Conservation (phyloP, 2,329 filamentous ascomycete genomes). For the Camptophora hylomeconis region DNA sequence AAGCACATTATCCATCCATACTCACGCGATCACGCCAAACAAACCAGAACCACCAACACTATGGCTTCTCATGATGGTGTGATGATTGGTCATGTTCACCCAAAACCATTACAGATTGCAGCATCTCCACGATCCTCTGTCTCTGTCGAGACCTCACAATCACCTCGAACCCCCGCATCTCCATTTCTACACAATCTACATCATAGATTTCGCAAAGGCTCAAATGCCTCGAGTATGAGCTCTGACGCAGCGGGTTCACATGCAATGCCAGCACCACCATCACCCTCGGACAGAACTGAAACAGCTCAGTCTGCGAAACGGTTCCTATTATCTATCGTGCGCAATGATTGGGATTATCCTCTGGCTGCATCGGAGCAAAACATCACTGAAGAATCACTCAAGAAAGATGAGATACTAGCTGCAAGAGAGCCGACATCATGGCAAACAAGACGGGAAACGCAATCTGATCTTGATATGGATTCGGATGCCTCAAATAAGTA, state of each 20-base stretch:
- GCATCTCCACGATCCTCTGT: conserved; percentile 3
- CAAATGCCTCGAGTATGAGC: conserved; percentile 9
- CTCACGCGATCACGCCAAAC: too few relatives aligned
- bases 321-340: conserved; percentile 11
- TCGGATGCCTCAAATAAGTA: conserved; percentile 4
- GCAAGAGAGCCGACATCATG: conserved; percentile 13
- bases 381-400: neutral
- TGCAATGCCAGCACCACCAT: conserved; percentile 1
- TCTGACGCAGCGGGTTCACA: conserved; percentile 6
- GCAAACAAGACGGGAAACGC: conserved; percentile 12
- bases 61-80: too few relatives aligned
- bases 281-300: conserved; percentile 11
- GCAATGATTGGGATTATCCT: conserved; percentile 18
- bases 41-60: too few relatives aligned
- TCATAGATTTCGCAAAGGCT: conserved; percentile 14
- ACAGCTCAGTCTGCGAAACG: conserved; percentile 10
- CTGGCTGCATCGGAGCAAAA: conserved; percentile 3
- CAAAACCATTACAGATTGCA: too few relatives aligned
- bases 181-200: conserved; percentile 14
- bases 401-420: conserved; percentile 1
- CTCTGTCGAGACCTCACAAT: conserved; percentile 1
- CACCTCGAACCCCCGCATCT: conserved; percentile 1
- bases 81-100: too few relatives aligned
- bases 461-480: conserved; percentile 12
- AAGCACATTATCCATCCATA: too few relatives aligned